These are phyloP conservation scores for Tuber microsphaerosporum DNA, from an alignment of 495 filamentous ascomycete species.

Conservation along the genomic window DNA sequence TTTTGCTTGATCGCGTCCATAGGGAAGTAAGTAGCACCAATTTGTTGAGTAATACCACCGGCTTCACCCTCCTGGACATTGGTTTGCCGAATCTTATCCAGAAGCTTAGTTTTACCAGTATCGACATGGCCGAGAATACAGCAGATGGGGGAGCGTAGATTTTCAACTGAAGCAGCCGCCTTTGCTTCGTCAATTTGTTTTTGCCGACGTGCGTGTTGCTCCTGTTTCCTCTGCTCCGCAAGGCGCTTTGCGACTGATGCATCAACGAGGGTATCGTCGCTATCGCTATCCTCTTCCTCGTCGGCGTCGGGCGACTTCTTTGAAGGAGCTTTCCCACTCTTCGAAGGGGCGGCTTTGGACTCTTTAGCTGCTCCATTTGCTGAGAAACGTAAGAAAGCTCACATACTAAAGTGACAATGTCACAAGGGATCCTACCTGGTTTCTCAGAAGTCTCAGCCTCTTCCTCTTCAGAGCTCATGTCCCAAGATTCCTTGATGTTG, in stretches of 20 bases:
- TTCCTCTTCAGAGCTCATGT: conserved; percentile 77
- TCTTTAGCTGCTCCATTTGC: conserved; percentile 16
- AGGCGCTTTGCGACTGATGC: conserved; percentile 60
- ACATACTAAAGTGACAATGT: neutral
- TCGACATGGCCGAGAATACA: conserved; percentile 99
- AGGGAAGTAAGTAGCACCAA: conserved; percentile 99
- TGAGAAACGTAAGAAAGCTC: conserved; percentile 7
- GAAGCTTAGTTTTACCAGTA: conserved; percentile 97
- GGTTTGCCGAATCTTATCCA: conserved; percentile 98
- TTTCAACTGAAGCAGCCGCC: conserved; percentile 83
- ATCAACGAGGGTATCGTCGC: conserved; percentile 59
- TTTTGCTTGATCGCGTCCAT: conserved; percentile 87
- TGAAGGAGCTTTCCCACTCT: conserved; percentile 36
- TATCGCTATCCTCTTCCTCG: conserved; percentile 87
- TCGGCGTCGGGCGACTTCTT: conserved; percentile 56
- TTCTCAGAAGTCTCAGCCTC: conserved; percentile 47
- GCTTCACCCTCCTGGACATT: conserved; percentile 99
- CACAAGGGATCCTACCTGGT: conserved; percentile 31
- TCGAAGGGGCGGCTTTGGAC: conserved; percentile 27
- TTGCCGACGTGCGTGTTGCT: conserved; percentile 81
- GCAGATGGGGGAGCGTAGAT: conserved; percentile 96
- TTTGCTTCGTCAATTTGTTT: conserved; percentile 85
- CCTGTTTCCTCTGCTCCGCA: conserved; percentile 69
- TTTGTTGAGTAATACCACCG: conserved; percentile 99
- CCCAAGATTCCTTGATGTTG: conserved; percentile 90